These are phyloP conservation scores for Falciphora oryzae DNA, from an alignment of 2,329 filamentous ascomycete species.

Conservation along the genomic window DNA sequence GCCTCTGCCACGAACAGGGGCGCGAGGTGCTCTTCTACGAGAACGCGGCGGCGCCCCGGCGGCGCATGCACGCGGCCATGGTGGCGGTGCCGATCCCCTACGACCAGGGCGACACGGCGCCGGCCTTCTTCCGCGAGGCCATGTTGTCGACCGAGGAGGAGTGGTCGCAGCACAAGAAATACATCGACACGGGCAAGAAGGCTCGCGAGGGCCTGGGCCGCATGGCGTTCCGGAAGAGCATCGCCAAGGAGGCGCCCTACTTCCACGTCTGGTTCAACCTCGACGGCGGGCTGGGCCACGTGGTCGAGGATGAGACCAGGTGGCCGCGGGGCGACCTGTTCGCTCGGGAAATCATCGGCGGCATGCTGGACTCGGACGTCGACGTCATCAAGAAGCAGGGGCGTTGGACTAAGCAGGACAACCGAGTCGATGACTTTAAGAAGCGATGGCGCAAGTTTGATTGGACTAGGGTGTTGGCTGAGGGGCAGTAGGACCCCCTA, in stretches of 20 bases:
- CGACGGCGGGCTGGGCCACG: conserved; percentile 85
- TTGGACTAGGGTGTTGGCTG: conserved; percentile 61
- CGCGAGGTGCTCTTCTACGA: conserved; percentile 96
- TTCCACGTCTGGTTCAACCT: conserved; percentile 96
- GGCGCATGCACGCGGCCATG: conserved; percentile 79
- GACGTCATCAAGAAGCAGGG: conserved; percentile 88
- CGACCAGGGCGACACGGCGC: conserved; percentile 82
- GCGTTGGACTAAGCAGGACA: conserved; percentile 67
- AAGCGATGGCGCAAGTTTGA: conserved; percentile 90
- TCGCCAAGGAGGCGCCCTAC: conserved; percentile 96
- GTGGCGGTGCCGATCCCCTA: conserved; percentile 83
- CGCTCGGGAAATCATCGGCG: conserved; percentile 83
- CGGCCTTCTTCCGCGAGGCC: conserved; percentile 92
- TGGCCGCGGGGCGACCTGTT: conserved; percentile 94
- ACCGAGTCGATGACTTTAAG: conserved; percentile 69
- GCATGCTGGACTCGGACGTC: conserved; percentile 79
- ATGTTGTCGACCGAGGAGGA: conserved; percentile 84
- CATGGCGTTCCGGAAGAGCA: conserved; percentile 70
- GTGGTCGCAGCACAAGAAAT: conserved; percentile 91
- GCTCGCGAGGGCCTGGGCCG: conserved; percentile 67
- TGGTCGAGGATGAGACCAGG: conserved; percentile 76
- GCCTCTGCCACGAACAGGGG: conserved; percentile 91
- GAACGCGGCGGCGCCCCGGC: conserved; percentile 77
- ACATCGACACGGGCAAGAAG: conserved; percentile 77
- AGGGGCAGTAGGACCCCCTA: conserved; percentile 19